phyloP scores from a whole-genome alignment of 495 filamentous ascomycete species.

The Podospora bellae-mahoneyi region DNA sequence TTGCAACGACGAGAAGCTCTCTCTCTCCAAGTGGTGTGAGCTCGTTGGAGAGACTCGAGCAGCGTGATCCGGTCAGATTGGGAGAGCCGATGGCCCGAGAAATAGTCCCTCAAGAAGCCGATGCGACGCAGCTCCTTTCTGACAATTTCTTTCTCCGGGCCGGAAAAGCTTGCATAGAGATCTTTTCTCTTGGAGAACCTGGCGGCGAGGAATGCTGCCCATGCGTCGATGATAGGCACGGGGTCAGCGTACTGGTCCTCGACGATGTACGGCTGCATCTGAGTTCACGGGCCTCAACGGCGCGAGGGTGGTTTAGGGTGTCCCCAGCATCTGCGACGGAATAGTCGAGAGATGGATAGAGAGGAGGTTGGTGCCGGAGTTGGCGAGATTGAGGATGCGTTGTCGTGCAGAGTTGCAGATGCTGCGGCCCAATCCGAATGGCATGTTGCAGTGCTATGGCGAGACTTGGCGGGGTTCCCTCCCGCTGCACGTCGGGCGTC shows the following conservation, averaged over 20 bases:
- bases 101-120: constrained; percentile 25
- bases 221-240: constrained; percentile 24
- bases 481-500: constrained; percentile 4
- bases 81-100: constrained; percentile 21
- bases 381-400: background rate
- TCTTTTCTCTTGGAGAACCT: constrained; percentile 23
- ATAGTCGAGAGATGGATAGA: background rate
- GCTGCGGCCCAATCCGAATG: constrained; percentile 2
- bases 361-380: background rate
- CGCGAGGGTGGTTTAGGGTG: background rate
- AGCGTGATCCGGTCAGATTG: constrained; percentile 19
- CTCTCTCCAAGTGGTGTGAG: constrained; percentile 24
- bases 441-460: background rate
- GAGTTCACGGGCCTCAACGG: background rate
- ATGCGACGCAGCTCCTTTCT: constrained; percentile 30
- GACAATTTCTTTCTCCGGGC: constrained; percentile 26
- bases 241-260: constrained; percentile 29
- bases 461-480: background rate
- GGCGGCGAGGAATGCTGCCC: constrained; percentile 27
- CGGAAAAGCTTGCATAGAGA: constrained; percentile 21
- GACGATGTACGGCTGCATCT: constrained; percentile 21
- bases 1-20: constrained; percentile 12
- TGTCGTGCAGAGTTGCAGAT: constrained; percentile 5
- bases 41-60: constrained; percentile 17
- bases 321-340: background rate